Percentiles rank a stretch among this genome's conserved stretches.
These are phyloP conservation scores for Sisymbrium altissimum DNA, from an alignment of 345 rosid genomes.

Conservation along the genomic window DNA sequence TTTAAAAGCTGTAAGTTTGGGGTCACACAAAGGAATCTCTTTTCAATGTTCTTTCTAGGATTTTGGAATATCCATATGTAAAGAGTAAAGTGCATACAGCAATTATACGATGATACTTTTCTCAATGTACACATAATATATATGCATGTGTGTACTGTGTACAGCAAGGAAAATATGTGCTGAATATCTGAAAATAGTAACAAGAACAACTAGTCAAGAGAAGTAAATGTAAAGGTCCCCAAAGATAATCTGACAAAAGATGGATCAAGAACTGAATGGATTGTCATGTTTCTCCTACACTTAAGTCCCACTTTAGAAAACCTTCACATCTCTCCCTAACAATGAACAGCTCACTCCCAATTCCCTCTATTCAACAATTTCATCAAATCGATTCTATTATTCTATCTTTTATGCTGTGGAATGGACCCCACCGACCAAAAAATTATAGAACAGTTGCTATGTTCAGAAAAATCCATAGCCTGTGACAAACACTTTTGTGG, in stretches of 20 bases:
- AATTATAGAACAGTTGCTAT: no score
- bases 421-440: not conserved
- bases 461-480: not conserved
- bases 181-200: not conserved
- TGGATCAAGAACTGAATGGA: slow-evolving; percentile 9
- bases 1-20: not conserved
- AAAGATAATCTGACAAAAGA: slow-evolving; percentile 14
- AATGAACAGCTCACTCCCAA: slow-evolving; percentile 3
- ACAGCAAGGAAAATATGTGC: not conserved
- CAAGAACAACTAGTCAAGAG: not conserved
- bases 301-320: slow-evolving; percentile 17
- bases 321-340: slow-evolving; percentile 25
- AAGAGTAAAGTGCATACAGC: not conserved
- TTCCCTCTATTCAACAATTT: not conserved
- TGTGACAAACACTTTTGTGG: not conserved
- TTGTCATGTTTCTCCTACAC: slow-evolving; percentile 13
- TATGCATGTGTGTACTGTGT: not conserved
- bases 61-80: slow-evolving; percentile 6
- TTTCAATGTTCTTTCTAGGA: not conserved
- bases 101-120: not conserved
- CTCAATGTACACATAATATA: not conserved
- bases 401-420: not conserved
- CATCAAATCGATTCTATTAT: not conserved
- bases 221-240: slow-evolving; percentile 11
- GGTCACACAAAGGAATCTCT: not conserved